These are phyloP conservation scores for Pulveroboletus sp. DNA, from an alignment of 768 basidiomycete genomes.

Conservation along the genomic window DNA sequence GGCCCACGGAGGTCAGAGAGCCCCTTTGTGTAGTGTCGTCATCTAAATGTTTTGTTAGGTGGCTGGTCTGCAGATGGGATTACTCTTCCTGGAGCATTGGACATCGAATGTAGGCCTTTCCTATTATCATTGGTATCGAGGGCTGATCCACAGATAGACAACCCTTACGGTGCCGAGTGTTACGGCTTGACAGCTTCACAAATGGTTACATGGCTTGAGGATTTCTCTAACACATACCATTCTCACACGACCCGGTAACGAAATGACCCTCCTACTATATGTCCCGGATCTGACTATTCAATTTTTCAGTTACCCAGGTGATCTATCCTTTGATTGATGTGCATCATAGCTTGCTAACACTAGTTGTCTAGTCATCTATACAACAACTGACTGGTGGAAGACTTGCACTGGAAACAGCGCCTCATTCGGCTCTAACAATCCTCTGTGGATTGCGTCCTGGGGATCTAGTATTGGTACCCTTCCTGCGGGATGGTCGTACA, in stretches of 20 bases:
- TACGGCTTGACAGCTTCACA: constrained; percentile 47
- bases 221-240: constrained; percentile 59
- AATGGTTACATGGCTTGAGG: constrained; percentile 62
- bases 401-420: constrained; percentile 58
- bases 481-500: constrained; percentile 53
- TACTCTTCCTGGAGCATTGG: constrained; percentile 60
- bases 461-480: constrained; percentile 47
- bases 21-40: not conserved
- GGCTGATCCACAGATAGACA: constrained; percentile 34
- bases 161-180: constrained; percentile 47
- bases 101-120: constrained; percentile 50
- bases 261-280: not conserved
- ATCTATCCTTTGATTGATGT: constrained; percentile 3
- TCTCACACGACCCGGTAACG: constrained; percentile 41
- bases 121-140: not conserved
- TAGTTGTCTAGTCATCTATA: constrained; percentile 46
- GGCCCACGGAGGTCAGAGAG: constrained; percentile 43
- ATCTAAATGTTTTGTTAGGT: constrained; percentile 26
- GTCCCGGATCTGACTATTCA: not conserved
- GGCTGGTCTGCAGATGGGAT: constrained; percentile 53
- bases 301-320: constrained; percentile 38
- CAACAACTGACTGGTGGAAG: constrained; percentile 64
- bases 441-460: constrained; percentile 59
- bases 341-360: not conserved
- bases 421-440: constrained; percentile 45